Percentiles rank a stretch among this genome's conserved stretches.
Conservation (phyloP, 2,329 filamentous ascomycete genomes). For the Colletotrichum tofieldiae region DNA sequence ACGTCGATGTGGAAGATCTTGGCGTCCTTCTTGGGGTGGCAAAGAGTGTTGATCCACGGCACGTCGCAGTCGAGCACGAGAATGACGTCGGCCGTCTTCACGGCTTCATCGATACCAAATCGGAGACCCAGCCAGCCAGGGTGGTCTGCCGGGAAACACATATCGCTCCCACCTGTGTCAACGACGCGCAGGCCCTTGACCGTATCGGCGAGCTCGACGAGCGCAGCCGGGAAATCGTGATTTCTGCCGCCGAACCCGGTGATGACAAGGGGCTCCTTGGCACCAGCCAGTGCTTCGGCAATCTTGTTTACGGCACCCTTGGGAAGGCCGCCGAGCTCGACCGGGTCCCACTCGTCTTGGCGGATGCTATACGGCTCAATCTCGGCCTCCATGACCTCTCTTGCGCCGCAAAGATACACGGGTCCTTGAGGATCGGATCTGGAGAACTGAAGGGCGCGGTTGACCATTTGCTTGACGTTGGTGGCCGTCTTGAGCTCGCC, state of each 20-base stretch:
- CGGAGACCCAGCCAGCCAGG: slow-evolving; percentile 78
- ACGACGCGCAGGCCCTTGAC: slow-evolving; percentile 80
- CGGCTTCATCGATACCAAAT: slow-evolving; percentile 81
- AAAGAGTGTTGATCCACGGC: slow-evolving; percentile 90
- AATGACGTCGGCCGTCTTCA: slow-evolving; percentile 86
- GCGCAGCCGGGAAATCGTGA: slow-evolving; percentile 70
- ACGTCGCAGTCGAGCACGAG: slow-evolving; percentile 91
- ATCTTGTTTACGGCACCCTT: slow-evolving; percentile 70
- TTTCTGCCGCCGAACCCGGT: slow-evolving; percentile 82
- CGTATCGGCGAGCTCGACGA: slow-evolving; percentile 78
- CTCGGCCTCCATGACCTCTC: slow-evolving; percentile 88
- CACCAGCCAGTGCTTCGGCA: slow-evolving; percentile 73
- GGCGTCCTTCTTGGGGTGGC: slow-evolving; percentile 67
- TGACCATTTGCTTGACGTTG: slow-evolving; percentile 88
- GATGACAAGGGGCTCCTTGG: slow-evolving; percentile 78
- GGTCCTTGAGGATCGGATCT: slow-evolving; percentile 81
- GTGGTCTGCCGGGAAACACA: slow-evolving; percentile 84
- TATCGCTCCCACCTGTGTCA: slow-evolving; percentile 84
- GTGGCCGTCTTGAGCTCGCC: slow-evolving; percentile 84
- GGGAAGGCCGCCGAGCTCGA: slow-evolving; percentile 75
- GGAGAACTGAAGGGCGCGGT: slow-evolving; percentile 83
- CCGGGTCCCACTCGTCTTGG: slow-evolving; percentile 79
- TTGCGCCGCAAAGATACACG: slow-evolving; percentile 80
- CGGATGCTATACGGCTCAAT: slow-evolving; percentile 80
- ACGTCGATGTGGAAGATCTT: slow-evolving; percentile 76